A percentile compares a stretch with the other conserved stretches of the same genome.
These are phyloP conservation scores for Tinospora cordifolia DNA, from an alignment of 164 flowering plant genomes.

Conservation along the genomic window DNA sequence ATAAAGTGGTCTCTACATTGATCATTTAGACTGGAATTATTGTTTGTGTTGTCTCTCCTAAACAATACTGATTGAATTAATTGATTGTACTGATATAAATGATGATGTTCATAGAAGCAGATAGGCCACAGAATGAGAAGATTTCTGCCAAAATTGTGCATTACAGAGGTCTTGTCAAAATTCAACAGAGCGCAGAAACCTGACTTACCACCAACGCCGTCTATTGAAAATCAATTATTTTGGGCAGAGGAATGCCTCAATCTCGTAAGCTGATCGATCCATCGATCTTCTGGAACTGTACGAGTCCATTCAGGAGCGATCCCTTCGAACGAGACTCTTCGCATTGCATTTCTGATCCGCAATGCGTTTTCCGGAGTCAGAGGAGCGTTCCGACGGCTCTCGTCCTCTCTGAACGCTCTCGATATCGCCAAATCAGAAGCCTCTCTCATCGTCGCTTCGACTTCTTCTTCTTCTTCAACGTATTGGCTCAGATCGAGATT, in stretches of 20 bases:
- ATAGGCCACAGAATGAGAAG: background rate
- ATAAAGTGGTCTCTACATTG: background rate
- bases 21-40: background rate
- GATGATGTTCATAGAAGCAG: too few relatives aligned
- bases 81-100: too few relatives aligned
- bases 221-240: slow-evolving; percentile 2
- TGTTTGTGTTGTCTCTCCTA: background rate
- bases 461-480: slow-evolving; percentile 28
- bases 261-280: slow-evolving; percentile 49
- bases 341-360: slow-evolving; percentile 75
- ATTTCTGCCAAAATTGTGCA: background rate
- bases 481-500: slow-evolving; percentile 22
- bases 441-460: slow-evolving; percentile 32
- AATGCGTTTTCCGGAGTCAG: slow-evolving; percentile 48
- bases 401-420: slow-evolving; percentile 66
- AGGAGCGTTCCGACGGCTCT: slow-evolving; percentile 62
- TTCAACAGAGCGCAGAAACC: background rate
- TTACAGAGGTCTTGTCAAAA: too few relatives aligned
- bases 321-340: slow-evolving; percentile 52
- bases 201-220: background rate
- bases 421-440: slow-evolving; percentile 34
- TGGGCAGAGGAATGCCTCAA: slow-evolving; percentile 28
- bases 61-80: too few relatives aligned
- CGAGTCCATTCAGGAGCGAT: slow-evolving; percentile 53
- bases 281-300: slow-evolving; percentile 46